Base-by-base conservation (phyloP, 2,329 filamentous ascomycete genomes). In the Fusarium protoensiforme region DNA sequence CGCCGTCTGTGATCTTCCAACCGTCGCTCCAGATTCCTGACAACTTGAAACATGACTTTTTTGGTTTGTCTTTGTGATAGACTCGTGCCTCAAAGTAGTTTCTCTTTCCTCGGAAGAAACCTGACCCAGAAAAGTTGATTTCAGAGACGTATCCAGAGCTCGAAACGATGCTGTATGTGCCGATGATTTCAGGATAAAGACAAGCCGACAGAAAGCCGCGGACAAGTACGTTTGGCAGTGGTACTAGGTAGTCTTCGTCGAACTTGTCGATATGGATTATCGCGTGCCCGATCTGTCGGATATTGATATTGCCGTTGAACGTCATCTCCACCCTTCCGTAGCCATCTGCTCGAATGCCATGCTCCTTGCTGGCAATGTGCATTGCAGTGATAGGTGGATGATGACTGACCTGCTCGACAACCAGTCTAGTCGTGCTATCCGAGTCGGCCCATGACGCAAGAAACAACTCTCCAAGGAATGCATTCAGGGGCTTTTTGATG, bases 321-420 rank as follows among this genome's bases (percentile, higher is more conserved):
- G 83, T 86, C 78, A 87, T 87, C 75, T 88, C 86, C 11, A 88
- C 86, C 9, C 85, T 81, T 13, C 86, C 87, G 57, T 87, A 88
- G 4, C 87, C 87, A 68, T 87, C 83, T 4, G 86, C 83, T 20
- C 85, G 82, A 18, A 88, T 84, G 11, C 84, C 83, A 62, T 85
- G 80, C 14, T 82, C 79, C 18, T 79, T 72, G 73, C 86, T 84
- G 27, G 78, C 75, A 33, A 88, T 84, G 77, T 86, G 85, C 79
- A 88, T 87, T 3, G 87, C 86, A 4, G 87, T 88, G 48, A 88
- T 87, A 20, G 87, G 87, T 27, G 87, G 87, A 75, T 88, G 87
- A 68, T 88, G 87, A 72, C 83, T 85, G 68, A 88, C 87, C 76
- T 88, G 87, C 77, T 88, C 87, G 33, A 75, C 66, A 4, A 75